Conservation (phyloP, 345 rosid genomes). For the Kandelia obovata region DNA sequence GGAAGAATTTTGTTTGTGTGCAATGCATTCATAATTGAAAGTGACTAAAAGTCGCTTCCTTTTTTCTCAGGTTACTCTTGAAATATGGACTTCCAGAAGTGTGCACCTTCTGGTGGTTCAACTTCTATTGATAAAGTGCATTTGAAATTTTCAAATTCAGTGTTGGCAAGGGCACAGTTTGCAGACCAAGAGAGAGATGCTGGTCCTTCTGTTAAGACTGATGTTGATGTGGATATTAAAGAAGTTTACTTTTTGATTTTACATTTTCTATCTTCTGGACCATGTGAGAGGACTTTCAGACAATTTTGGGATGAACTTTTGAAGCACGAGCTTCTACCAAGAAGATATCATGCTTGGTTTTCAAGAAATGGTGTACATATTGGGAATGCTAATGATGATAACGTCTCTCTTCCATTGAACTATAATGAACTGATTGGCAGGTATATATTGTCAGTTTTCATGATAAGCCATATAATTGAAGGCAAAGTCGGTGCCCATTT, state of each 20-base stretch:
- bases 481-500: not conserved
- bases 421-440: conserved; percentile 65
- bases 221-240: conserved; percentile 63
- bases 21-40: not conserved
- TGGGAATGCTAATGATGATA: conserved; percentile 55
- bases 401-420: conserved; percentile 71
- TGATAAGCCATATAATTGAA: not conserved
- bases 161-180: conserved; percentile 39
- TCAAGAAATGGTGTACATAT: conserved; percentile 59
- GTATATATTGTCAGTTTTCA: conserved; percentile 28
- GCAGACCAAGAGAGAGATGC: conserved; percentile 42
- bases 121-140: conserved; percentile 47
- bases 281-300: conserved; percentile 62
- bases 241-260: conserved; percentile 88
- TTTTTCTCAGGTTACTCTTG: conserved; percentile 22
- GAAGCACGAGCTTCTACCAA: conserved; percentile 82
- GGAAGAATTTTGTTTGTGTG: not conserved
- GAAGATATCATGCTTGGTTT: conserved; percentile 95
- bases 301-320: conserved; percentile 65
- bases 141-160: conserved; percentile 34
- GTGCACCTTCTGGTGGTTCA: conserved; percentile 37
- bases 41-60: not conserved
- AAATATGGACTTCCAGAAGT: conserved; percentile 59
- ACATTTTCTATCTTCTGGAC: conserved; percentile 86
- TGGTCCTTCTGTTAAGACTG: conserved; percentile 31